These are phyloP conservation scores for Stylosanthes scabra DNA, from an alignment of 331 rosid genomes.

Conservation along the genomic window DNA sequence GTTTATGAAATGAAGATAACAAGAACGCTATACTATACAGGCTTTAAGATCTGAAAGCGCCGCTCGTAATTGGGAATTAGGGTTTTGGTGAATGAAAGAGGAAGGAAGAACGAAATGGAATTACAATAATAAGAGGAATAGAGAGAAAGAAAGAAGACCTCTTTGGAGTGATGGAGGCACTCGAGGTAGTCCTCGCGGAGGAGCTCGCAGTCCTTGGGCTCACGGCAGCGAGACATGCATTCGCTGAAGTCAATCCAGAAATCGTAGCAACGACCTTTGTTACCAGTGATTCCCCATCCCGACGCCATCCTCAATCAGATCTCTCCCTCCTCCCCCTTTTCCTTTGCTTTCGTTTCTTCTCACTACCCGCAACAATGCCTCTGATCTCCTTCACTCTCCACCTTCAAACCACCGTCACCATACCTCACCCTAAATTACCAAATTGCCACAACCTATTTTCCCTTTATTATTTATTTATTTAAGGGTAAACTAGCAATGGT, in stretches of 20 bases:
- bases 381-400: not conserved
- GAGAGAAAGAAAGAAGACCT: slow-evolving; percentile 46
- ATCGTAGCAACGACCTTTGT: slow-evolving; percentile 99
- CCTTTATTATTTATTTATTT: too few species aligned
- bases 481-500: too few species aligned
- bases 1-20: not conserved
- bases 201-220: slow-evolving; percentile 87
- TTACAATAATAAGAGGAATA: not conserved
- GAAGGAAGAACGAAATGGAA: not conserved
- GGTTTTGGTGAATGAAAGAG: not conserved
- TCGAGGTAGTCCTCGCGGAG: slow-evolving; percentile 98
- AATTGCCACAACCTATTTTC: too few species aligned
- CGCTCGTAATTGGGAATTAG: not conserved
- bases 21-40: slow-evolving; percentile 10
- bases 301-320: slow-evolving; percentile 65
- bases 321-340: not conserved
- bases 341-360: too few species aligned
- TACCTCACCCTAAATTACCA: too few species aligned
- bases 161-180: slow-evolving; percentile 98
- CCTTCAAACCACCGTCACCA: not conserved
- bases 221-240: slow-evolving; percentile 95
- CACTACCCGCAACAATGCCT: not conserved
- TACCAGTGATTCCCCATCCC: slow-evolving; percentile 96
- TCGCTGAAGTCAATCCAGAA: slow-evolving; percentile 99
- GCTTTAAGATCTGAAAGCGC: slow-evolving; percentile 18